phyloP scores from a whole-genome alignment of 495 filamentous ascomycete genomes.

The Umbilicaria muhlenbergii region DNA sequence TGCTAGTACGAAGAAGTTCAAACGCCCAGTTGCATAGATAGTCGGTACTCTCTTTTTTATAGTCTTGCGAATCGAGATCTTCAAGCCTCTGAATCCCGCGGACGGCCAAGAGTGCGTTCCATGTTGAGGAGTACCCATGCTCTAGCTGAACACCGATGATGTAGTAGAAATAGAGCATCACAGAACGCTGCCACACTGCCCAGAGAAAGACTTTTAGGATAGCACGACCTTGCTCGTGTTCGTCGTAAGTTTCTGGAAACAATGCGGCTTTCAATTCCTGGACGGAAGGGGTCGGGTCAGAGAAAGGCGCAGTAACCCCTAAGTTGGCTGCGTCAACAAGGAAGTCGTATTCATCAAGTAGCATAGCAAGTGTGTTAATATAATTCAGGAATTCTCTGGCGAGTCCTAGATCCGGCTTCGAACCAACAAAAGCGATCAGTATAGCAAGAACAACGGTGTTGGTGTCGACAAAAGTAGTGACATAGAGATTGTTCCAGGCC shows the following conservation, averaged over 20 bases:
- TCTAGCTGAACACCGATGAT: conserved; percentile 1
- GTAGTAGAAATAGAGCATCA: conserved; percentile 6
- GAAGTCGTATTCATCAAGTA: not conserved
- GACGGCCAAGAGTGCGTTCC: conserved; percentile 3
- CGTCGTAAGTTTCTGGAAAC: not conserved
- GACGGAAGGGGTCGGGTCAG: not conserved
- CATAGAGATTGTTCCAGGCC: conserved; percentile 1
- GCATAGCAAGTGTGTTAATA: not conserved
- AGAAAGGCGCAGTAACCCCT: not conserved
- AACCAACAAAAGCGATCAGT: not conserved
- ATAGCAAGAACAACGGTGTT: not conserved
- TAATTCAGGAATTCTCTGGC: not conserved
- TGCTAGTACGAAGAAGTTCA: conserved; percentile 2
- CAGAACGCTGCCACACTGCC: conserved; percentile 4
- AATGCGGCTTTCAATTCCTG: conserved; percentile 2
- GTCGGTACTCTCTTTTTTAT: conserved; percentile 1
- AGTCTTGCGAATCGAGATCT: conserved; percentile 1
- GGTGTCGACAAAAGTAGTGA: conserved; percentile 2
- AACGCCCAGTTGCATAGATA: conserved; percentile 7
- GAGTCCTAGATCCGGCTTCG: not conserved
- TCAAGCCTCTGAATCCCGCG: conserved; percentile 2
- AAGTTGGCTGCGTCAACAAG: not conserved
- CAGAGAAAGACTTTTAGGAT: conserved; percentile 4
- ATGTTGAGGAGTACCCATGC: not conserved
- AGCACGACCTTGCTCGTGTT: conserved; percentile 1